Evolutionary conservation across 331 rosid species (phyloP).

Genomic region (Rosa hybrid): DNA sequence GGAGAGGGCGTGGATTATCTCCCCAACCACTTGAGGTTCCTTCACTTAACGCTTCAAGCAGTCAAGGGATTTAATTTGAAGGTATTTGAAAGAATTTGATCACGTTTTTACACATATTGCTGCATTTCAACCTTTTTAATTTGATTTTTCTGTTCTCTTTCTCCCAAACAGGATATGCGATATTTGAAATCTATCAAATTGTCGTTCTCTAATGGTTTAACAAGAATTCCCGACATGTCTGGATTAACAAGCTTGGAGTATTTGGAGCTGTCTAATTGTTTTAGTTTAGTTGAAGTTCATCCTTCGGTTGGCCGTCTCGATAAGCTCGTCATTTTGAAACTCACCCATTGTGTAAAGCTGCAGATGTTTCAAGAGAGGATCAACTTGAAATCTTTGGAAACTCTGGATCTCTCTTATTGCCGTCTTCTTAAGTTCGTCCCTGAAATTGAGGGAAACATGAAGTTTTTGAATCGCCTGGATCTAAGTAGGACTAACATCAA

Average conservation of each 20-base stretch:
- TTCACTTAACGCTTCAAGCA: conserved; percentile 15
- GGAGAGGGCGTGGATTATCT: conserved; percentile 7
- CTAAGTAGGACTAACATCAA: not conserved
- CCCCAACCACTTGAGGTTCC: conserved; percentile 10
- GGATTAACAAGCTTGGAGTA: not conserved
- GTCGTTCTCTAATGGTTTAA: not conserved
- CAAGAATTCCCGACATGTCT: not conserved
- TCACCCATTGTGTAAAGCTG: too few species aligned
- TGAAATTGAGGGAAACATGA: not conserved
- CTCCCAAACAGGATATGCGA: not conserved
- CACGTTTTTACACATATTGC: too few species aligned
- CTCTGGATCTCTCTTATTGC: too few species aligned
- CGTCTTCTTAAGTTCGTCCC: not conserved
- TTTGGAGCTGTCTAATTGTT: not conserved
- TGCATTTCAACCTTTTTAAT: not conserved
- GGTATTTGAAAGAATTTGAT: conserved; percentile 1
- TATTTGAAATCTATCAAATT: not conserved
- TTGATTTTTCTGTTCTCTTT: not conserved
- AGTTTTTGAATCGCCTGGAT: not conserved
- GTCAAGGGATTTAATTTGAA: not conserved
- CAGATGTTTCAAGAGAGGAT: too few species aligned
- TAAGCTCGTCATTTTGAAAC: too few species aligned
- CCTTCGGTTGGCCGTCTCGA: too few species aligned
- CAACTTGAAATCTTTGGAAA: too few species aligned
- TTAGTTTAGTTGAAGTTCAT: not conserved